Conservation (phyloP, 768 basidiomycete species). For the Leccinum truebloodii region DNA sequence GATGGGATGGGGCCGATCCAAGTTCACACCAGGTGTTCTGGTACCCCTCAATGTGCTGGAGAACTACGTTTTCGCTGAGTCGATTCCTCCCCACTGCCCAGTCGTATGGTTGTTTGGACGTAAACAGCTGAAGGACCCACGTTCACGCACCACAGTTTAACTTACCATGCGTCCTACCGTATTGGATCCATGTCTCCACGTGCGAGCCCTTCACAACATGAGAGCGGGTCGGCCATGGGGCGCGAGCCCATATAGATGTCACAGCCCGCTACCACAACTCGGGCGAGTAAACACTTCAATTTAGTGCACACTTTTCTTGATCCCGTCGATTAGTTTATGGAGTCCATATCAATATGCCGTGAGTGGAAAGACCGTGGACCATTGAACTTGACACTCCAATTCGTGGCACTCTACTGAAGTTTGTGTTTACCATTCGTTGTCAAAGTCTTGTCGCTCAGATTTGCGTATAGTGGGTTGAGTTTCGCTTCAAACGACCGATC, state of each 20-base stretch:
- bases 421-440: too few species aligned
- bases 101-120: background rate
- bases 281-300: conserved; percentile 50
- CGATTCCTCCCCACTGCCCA: background rate
- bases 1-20: conserved; percentile 84
- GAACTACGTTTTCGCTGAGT: conserved; percentile 68
- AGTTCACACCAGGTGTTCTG: conserved; percentile 86
- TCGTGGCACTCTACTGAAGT: too few species aligned
- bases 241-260: conserved; percentile 99
- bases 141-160: conserved; percentile 78
- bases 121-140: conserved; percentile 62
- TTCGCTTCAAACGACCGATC: too few species aligned
- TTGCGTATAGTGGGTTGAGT: too few species aligned
- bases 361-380: too few species aligned
- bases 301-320: conserved; percentile 1
- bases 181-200: conserved; percentile 79
- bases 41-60: conserved; percentile 78
- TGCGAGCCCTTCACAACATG: conserved; percentile 59
- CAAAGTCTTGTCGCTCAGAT: too few species aligned
- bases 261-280: conserved; percentile 93
- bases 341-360: conserved; percentile 42
- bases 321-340: conserved; percentile 74
- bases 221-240: conserved; percentile 57
- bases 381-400: too few species aligned
- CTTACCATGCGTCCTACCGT: conserved; percentile 69